Percentiles rank a stretch among this genome's conserved stretches.
Evolutionary conservation across 768 basidiomycete species (phyloP).

Genomic region (Macrolepiota dolichaula): DNA sequence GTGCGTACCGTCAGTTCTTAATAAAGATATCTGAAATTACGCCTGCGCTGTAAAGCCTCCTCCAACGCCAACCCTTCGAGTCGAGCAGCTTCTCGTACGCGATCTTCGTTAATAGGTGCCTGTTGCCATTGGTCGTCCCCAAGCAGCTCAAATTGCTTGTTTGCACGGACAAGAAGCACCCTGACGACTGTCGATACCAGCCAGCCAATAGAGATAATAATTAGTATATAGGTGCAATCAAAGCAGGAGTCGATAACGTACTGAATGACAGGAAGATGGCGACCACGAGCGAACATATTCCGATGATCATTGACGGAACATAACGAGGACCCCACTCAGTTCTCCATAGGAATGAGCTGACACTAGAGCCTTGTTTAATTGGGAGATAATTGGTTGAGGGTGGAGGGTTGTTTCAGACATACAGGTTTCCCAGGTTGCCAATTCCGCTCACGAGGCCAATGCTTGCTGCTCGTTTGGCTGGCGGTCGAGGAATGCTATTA

Average conservation of each 20-base stretch:
- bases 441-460: constrained; percentile 61
- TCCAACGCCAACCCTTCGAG: not conserved
- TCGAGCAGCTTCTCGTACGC: not conserved
- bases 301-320: constrained; percentile 58
- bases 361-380: constrained; percentile 27
- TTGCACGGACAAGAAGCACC: not conserved
- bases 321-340: constrained; percentile 59
- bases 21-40: not conserved
- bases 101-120: not conserved
- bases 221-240: too few relatives aligned
- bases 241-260: constrained; percentile 11
- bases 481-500: constrained; percentile 57
- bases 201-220: not conserved
- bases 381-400: too few relatives aligned
- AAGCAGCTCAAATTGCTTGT: not conserved
- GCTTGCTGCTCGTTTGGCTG: constrained; percentile 48
- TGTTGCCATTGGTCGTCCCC: not conserved
- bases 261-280: constrained; percentile 21
- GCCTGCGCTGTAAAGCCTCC: not conserved
- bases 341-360: constrained; percentile 63
- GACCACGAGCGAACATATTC: constrained; percentile 17
- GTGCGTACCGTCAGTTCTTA: not conserved
- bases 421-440: constrained; percentile 58
- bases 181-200: not conserved
- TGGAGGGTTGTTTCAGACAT: constrained; percentile 16